phyloP scores from a whole-genome alignment of 441 rosid species.

The Viola pubescens region DNA sequence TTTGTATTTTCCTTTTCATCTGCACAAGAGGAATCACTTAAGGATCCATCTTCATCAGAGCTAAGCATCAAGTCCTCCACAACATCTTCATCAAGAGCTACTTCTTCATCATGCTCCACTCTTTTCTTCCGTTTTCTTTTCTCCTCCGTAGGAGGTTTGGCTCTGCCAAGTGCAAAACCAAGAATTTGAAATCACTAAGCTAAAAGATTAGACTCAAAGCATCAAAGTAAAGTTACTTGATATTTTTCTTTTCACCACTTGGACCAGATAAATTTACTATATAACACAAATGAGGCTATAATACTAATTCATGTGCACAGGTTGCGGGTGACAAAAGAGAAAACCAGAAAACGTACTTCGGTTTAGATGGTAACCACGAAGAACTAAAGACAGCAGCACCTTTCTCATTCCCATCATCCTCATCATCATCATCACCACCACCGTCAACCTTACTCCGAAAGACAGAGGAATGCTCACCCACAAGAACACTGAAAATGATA shows the following conservation, averaged over 20 bases:
- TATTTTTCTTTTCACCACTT: not conserved
- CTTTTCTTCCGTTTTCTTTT: conserved; percentile 39
- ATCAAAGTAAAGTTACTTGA: not conserved
- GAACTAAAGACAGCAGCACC: conserved; percentile 66
- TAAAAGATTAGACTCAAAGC: not conserved
- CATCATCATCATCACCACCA: conserved; percentile 57
- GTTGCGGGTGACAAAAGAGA: not conserved
- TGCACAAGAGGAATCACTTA: conserved; percentile 18
- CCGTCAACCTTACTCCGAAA: conserved; percentile 43
- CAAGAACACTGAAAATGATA: conserved; percentile 52
- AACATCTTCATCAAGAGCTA: conserved; percentile 59
- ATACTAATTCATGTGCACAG: not conserved
- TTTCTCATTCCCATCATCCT: conserved; percentile 29
- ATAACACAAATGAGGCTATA: not conserved
- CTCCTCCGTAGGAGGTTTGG: conserved; percentile 36
- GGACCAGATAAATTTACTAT: not conserved
- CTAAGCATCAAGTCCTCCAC: conserved; percentile 85
- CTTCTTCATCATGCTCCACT: conserved; percentile 24
- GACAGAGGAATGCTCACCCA: conserved; percentile 64
- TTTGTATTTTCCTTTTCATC: conserved; percentile 20
- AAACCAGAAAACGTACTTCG: conserved; percentile 38
- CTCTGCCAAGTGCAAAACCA: conserved; percentile 24
- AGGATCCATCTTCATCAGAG: conserved; percentile 60
- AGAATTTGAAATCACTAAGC: no score
- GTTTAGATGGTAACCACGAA: conserved; percentile 71